A percentile compares a stretch with the other conserved stretches of the same genome.
These are phyloP conservation scores for Chaetomium strumarium DNA, from an alignment of 2,329 filamentous ascomycete species.

Conservation along the genomic window DNA sequence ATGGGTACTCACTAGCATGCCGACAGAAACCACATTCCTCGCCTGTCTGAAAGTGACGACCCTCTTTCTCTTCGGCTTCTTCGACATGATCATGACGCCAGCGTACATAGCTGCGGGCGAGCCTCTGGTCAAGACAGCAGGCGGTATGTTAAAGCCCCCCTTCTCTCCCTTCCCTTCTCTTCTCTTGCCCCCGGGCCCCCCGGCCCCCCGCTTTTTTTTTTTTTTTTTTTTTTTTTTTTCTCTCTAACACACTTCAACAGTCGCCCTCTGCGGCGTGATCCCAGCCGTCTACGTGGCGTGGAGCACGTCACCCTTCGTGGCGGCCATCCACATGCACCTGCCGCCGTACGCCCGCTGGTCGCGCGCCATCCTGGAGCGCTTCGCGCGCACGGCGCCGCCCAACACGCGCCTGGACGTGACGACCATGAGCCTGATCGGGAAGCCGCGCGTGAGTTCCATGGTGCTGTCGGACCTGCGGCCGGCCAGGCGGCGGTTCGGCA, in stretches of 20 bases:
- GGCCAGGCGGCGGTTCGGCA: slow-evolving; percentile 29
- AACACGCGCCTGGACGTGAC: slow-evolving; percentile 46
- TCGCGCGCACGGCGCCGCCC: slow-evolving; percentile 42
- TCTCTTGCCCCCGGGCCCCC: slow-evolving; percentile 3
- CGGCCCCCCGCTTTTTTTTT: neutral
- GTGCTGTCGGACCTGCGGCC: slow-evolving; percentile 32
- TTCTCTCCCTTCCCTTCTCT: neutral
- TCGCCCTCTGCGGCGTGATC: slow-evolving; percentile 53
- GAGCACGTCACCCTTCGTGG: slow-evolving; percentile 64
- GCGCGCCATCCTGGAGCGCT: slow-evolving; percentile 48
- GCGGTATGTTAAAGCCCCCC: slow-evolving; percentile 34
- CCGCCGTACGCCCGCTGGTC: slow-evolving; percentile 60
- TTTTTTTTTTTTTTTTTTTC: slow-evolving; percentile 2
- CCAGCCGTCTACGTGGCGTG: slow-evolving; percentile 61
- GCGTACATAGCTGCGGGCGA: slow-evolving; percentile 43
- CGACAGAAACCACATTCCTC: slow-evolving; percentile 52
- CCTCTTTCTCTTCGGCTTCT: slow-evolving; percentile 62
- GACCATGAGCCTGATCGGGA: slow-evolving; percentile 50
- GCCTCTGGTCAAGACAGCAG: slow-evolving; percentile 33
- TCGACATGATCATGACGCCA: slow-evolving; percentile 58
- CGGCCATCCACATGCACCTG: slow-evolving; percentile 63
- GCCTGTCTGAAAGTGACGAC: slow-evolving; percentile 66
- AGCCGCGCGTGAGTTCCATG: slow-evolving; percentile 40
- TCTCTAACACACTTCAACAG: slow-evolving; percentile 31
- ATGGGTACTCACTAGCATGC: neutral